These are phyloP conservation scores for Cryphonectria nitschkei DNA, from an alignment of 2,329 filamentous ascomycete species.

Conservation along the genomic window DNA sequence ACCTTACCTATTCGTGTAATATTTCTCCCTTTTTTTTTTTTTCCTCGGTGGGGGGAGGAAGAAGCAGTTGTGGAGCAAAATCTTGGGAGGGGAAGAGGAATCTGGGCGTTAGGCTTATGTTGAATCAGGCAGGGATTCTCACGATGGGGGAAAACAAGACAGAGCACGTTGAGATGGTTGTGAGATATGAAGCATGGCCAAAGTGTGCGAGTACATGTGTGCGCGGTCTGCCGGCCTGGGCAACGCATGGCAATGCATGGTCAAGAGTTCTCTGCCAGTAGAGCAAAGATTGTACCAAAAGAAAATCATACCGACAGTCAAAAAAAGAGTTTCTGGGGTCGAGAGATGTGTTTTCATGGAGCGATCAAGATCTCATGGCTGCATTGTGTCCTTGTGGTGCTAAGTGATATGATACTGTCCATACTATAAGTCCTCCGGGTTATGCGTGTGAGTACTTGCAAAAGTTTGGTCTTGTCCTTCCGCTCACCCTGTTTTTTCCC, in stretches of 20 bases:
- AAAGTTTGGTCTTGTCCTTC: too few species aligned
- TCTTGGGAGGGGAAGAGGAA: not conserved
- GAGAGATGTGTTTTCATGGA: too few species aligned
- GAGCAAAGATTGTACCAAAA: not conserved
- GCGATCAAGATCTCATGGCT: too few species aligned
- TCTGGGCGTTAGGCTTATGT: too few species aligned
- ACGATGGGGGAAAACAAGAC: too few species aligned
- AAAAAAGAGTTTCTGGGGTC: not conserved
- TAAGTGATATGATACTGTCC: too few species aligned
- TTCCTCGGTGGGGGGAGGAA: not conserved
- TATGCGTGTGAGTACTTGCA: too few species aligned
- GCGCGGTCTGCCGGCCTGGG: too few species aligned
- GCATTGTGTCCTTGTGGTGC: too few species aligned
- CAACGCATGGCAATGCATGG: not conserved
- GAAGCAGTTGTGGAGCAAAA: not conserved
- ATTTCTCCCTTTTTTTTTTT: not conserved
- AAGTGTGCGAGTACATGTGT: not conserved
- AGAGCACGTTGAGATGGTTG: not conserved
- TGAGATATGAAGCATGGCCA: not conserved
- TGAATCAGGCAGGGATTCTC: too few species aligned
- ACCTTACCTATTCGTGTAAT: not conserved
- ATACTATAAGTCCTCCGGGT: too few species aligned
- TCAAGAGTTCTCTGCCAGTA: not conserved
- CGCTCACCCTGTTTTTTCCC: too few species aligned
- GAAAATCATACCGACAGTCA: not conserved